Evolutionary conservation across 2,329 filamentous ascomycete species (phyloP), one percentile per base, ranked within the genome.

Genomic region (Colletotrichum sansevieriae): DNA sequence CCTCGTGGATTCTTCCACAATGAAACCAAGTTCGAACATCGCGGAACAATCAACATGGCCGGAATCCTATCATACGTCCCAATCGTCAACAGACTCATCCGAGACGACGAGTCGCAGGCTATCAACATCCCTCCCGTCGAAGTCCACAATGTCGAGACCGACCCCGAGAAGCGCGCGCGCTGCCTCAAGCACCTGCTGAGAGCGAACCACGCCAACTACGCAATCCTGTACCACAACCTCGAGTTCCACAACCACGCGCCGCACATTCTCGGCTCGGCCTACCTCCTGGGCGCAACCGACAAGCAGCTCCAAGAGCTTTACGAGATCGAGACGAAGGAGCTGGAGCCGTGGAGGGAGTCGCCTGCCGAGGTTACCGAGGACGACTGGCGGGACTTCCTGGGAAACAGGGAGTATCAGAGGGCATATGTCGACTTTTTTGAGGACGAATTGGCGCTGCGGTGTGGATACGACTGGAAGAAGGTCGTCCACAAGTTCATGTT

Each of bases 351-450:
- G 96, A 79, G 83, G 62, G 90, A 95, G 72, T 94, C 95, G 1
- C 96, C 96, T 0, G 89, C 90, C 4, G 96, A 99, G 80, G 88
- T 99, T 59, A 88, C 90, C 18, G 86, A 90, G 71, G 86, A 91
- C 65, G 96, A 99, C 77, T 99, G 96, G 95, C 86, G 90, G 71
- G 91, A 95, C 65, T 96, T 90, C 74, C 78, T 98, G 37, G 95
- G 95, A 22, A 89, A 94, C 77, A 87, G 86, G 74, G 88, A 84
- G 71, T 98, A 97, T 76, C 94, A 99, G 79, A 88, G 95, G 68
- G 95, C 94, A 0, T 99, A 91, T 76, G 84, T 99, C 64, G 95
- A 99, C 78, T 98, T 96, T 77, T 98, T 97, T 76, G 96, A 99
- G 78, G 96, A 99, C 77, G 90, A 94, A 75, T 83, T 98, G 35